phyloP scores from a whole-genome alignment of 768 basidiomycete genomes.

The Amanita rubescens region DNA sequence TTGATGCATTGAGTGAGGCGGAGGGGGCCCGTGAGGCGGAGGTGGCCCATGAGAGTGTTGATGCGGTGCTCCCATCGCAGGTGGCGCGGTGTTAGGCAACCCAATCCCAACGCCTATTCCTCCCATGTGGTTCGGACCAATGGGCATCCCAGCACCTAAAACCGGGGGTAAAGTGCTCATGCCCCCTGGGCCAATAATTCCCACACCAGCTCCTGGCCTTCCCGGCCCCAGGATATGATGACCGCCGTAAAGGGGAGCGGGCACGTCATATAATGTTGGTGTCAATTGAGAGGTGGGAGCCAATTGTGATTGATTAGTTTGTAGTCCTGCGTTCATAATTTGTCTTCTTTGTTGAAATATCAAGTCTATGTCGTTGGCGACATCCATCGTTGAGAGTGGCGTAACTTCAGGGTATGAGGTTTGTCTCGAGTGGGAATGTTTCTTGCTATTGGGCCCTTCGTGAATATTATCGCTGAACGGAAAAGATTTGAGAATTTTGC shows the following conservation, averaged over 20 bases:
- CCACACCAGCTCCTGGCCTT: slow-evolving; percentile 1
- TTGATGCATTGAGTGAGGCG: neutral
- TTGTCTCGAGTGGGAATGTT: slow-evolving; percentile 18
- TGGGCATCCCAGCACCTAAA: neutral
- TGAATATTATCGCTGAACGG: slow-evolving; percentile 31
- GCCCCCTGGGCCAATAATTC: slow-evolving; percentile 7
- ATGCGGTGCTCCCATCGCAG: slow-evolving; percentile 1
- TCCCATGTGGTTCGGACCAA: slow-evolving; percentile 2
- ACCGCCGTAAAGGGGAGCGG: neutral
- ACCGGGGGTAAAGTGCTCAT: slow-evolving; percentile 5
- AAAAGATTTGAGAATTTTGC: slow-evolving; percentile 57
- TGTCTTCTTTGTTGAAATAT: slow-evolving; percentile 38
- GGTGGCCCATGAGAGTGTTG: slow-evolving; percentile 1
- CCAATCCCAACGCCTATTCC: slow-evolving; percentile 11
- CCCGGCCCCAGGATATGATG: slow-evolving; percentile 4
- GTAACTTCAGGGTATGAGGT: slow-evolving; percentile 39
- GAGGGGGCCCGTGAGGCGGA: slow-evolving; percentile 1
- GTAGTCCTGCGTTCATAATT: neutral
- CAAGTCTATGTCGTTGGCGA: slow-evolving; percentile 46
- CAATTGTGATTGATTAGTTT: neutral
- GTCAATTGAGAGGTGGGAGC: neutral
- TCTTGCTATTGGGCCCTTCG: slow-evolving; percentile 16
- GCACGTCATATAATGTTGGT: slow-evolving; percentile 7
- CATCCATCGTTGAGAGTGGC: slow-evolving; percentile 39
- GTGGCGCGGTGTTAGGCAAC: slow-evolving; percentile 6